A percentile compares a stretch with the other conserved stretches of the same genome.
Conservation (phyloP, 805 yeast species). For the Komagataella mondaviorum region DNA sequence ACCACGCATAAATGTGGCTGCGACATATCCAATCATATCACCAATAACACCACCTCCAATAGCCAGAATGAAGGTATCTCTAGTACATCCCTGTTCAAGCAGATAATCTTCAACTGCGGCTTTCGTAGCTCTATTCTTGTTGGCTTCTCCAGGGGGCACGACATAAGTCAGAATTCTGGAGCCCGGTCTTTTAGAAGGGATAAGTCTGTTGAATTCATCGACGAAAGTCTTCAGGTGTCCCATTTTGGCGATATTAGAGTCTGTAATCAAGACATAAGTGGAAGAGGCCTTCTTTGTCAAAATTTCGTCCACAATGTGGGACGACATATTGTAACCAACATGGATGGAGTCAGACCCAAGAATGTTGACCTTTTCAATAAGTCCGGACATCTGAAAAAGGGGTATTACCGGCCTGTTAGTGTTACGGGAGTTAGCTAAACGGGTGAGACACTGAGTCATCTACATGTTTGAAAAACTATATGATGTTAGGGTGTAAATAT, state of each 20-base stretch:
- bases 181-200: constrained; percentile 26
- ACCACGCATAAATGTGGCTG: constrained; percentile 99
- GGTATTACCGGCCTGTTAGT: constrained; percentile 45
- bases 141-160: constrained; percentile 88
- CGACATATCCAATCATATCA: constrained; percentile 97
- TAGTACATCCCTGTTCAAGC: constrained; percentile 73
- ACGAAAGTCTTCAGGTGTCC: constrained; percentile 40
- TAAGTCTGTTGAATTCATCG: constrained; percentile 24
- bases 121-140: constrained; percentile 79
- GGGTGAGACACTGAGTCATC: neutral
- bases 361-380: constrained; percentile 35
- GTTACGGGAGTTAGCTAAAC: neutral
- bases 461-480: neutral
- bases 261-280: constrained; percentile 86
- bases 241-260: constrained; percentile 61
- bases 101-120: constrained; percentile 88
- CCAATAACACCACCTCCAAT: constrained; percentile 98
- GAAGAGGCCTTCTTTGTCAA: constrained; percentile 58
- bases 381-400: constrained; percentile 13
- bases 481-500: neutral
- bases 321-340: constrained; percentile 74
- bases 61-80: constrained; percentile 90
- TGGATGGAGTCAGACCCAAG: constrained; percentile 77
- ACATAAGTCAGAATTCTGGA: constrained; percentile 61
- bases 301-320: constrained; percentile 60